Percentiles rank a stretch among this genome's conserved stretches.
phyloP scores from a whole-genome alignment of 345 rosid genomes.

The Kernera saxatilis region DNA sequence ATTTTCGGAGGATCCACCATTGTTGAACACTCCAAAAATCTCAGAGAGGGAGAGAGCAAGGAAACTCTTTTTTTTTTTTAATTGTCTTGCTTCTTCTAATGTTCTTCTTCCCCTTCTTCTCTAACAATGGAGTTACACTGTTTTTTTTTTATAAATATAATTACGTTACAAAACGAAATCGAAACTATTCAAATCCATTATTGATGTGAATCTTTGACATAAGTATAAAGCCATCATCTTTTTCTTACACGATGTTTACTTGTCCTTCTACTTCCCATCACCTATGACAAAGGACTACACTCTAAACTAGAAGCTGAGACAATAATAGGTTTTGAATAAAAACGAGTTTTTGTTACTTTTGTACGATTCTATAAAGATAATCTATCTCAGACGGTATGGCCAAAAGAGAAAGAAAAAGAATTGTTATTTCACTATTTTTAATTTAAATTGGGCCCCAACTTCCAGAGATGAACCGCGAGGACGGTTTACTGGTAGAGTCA shows the following conservation, averaged over 20 bases:
- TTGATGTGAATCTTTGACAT: conserved; percentile 7
- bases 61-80: not conserved
- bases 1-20: conserved; percentile 1
- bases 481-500: not conserved
- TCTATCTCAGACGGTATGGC: not conserved
- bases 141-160: not conserved
- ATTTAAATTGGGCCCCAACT: not conserved
- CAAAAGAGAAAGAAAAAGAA: not conserved
- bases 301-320: not conserved
- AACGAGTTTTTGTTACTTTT: not conserved
- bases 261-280: not conserved
- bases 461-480: not conserved
- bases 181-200: not conserved
- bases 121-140: not conserved
- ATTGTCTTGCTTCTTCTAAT: too few relatives aligned
- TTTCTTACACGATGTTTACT: not conserved
- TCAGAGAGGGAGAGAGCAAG: not conserved
- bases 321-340: not conserved
- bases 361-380: not conserved
- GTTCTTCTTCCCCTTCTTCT: too few relatives aligned
- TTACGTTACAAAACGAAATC: not conserved
- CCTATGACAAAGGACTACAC: not conserved
- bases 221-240: not conserved
- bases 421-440: not conserved
- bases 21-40: not conserved